Base-by-base conservation (phyloP, 169 alveolate species). In the Eimeria sp. region DNA sequence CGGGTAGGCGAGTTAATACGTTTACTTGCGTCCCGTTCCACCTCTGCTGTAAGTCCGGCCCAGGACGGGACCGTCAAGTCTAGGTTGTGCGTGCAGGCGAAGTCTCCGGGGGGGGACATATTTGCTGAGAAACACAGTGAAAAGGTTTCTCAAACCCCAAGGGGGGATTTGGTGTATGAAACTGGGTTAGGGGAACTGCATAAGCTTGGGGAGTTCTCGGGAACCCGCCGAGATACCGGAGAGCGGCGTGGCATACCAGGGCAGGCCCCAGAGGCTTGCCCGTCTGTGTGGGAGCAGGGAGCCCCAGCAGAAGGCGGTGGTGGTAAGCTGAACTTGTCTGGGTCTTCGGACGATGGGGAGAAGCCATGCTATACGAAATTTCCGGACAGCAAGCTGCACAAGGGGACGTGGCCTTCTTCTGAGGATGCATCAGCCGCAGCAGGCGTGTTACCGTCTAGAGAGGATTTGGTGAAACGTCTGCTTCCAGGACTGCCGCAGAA, bases 401-500 rank as follows among this genome's bases (percentile, higher is more conserved):
- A 20, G 30, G 83, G 33, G 33, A 37, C 56, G 40, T 40, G 54
- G 83, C 56, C 16, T 16, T 20, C 18, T 40, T 4, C 58, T 6
- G 83, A 40, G n/a, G 83, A 74, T 6, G 88, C 46, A 46, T 4
- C 88, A 6, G 13, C 49, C 40, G 49, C 88, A 1, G 68, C 68
- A 10, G 66, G 68, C 56, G 66, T 78, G 88, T 68, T 78, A 68
- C 88, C 88, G 6, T 46, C 66, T 18, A 49, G 88, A 27, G 90
- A 83, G 60, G 68, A 56, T 37, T 83, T 83, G 58, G 90, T 40
- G 56, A 13, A 58, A 77, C 90, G 58, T 33, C 14, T 56, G 74
- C 90, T 83, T 14, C 90, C 90, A 58, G 23, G 6, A 16, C 74
- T 56, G 71, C 72, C 58, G 23, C 77, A 56, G 23, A 62, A 83